These are phyloP conservation scores for Keqinozyma sinolaborantium DNA, from an alignment of 1,139 yeast species.

Conservation along the genomic window DNA sequence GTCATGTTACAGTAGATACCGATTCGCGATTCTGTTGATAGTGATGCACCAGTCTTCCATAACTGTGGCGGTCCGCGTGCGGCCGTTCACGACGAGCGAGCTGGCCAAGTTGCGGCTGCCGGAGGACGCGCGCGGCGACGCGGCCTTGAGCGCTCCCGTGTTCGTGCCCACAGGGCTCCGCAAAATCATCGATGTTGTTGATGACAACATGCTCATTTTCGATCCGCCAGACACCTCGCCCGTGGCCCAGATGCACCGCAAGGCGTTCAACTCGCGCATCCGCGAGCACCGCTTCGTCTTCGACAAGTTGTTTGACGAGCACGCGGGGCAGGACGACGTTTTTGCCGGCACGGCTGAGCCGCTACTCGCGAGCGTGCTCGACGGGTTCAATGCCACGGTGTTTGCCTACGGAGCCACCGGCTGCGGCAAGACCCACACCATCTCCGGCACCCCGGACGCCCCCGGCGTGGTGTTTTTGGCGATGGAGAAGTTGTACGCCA, in stretches of 20 bases:
- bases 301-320: conserved; percentile 71
- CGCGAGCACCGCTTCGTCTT: conserved; percentile 81
- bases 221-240: conserved; percentile 86
- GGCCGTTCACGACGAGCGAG: conserved; percentile 76
- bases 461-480: conserved; percentile 85
- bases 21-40: not conserved
- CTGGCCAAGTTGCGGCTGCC: conserved; percentile 41
- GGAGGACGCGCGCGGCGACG: too few relatives aligned
- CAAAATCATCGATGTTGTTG: conserved; percentile 77
- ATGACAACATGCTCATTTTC: conserved; percentile 83
- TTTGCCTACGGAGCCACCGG: conserved; percentile 75
- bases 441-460: conserved; percentile 65
- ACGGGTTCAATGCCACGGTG: conserved; percentile 86
- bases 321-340: conserved; percentile 62
- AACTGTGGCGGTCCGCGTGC: conserved; percentile 73
- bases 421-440: conserved; percentile 95
- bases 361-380: conserved; percentile 67
- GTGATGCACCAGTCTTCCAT: conserved; percentile 9
- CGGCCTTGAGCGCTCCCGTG: too few relatives aligned
- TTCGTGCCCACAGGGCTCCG: too few relatives aligned
- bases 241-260: conserved; percentile 54
- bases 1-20: not conserved
- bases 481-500: conserved; percentile 67
- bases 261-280: conserved; percentile 54
- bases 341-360: conserved; percentile 68